Conservation (phyloP, 2,329 filamentous ascomycete species). For the Zasmidium cellare region DNA sequence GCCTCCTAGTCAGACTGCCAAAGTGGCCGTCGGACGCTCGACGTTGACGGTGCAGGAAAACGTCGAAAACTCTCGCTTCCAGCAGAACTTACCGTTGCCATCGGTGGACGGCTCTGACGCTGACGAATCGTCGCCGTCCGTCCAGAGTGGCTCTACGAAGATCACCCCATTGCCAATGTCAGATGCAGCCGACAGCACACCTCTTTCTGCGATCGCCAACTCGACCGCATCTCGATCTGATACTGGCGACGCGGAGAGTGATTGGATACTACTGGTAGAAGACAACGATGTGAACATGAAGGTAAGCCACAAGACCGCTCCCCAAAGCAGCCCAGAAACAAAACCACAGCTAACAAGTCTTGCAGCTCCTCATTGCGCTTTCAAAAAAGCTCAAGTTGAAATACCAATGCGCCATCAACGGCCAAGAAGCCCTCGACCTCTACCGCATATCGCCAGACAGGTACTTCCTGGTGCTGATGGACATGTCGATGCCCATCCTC, state of each 20-base stretch:
- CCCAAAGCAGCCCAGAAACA: too few species aligned
- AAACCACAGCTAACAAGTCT: not conserved
- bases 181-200: too few species aligned
- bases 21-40: too few species aligned
- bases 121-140: too few species aligned
- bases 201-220: not conserved
- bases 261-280: constrained; percentile 22
- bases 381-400: constrained; percentile 20
- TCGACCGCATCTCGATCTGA: not conserved
- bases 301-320: too few species aligned
- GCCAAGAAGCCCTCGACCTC: constrained; percentile 15
- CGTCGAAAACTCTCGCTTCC: too few species aligned
- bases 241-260: not conserved
- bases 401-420: constrained; percentile 16
- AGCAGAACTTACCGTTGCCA: too few species aligned
- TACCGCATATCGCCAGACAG: constrained; percentile 4
- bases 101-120: too few species aligned
- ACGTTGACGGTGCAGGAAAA: too few species aligned
- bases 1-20: too few species aligned
- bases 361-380: constrained; percentile 20
- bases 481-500: constrained; percentile 28
- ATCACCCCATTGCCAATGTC: too few species aligned
- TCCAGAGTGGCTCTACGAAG: too few species aligned
- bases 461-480: constrained; percentile 39
- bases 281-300: constrained; percentile 27